Evolutionary conservation across 2,329 filamentous ascomycete species (phyloP).

Genomic region (Pseudocercospora fijiensis): DNA sequence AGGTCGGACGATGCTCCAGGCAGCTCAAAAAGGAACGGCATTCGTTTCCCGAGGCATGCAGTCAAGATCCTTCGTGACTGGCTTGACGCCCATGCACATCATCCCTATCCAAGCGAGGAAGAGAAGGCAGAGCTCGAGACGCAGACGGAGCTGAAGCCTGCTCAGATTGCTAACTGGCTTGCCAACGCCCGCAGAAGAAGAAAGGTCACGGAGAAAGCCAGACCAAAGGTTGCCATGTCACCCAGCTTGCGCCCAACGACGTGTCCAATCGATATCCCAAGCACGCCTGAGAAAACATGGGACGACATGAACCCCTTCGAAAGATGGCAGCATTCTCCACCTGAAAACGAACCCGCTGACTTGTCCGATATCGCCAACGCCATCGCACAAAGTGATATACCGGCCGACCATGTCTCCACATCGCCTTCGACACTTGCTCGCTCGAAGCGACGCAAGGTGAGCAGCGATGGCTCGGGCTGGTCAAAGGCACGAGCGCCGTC

Average conservation of each 20-base stretch:
- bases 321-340: constrained; percentile 67
- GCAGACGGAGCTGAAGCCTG: constrained; percentile 76
- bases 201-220: constrained; percentile 62
- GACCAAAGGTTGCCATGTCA: constrained; percentile 47
- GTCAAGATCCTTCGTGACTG: constrained; percentile 80
- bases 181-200: constrained; percentile 82
- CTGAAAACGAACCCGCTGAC: constrained; percentile 67
- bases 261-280: constrained; percentile 71
- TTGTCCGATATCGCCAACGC: constrained; percentile 64
- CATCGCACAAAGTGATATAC: constrained; percentile 43
- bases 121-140: constrained; percentile 78
- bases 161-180: constrained; percentile 88
- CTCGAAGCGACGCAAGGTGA: constrained; percentile 46
- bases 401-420: constrained; percentile 29
- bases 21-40: constrained; percentile 52
- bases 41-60: constrained; percentile 76
- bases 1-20: constrained; percentile 37
- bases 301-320: constrained; percentile 63
- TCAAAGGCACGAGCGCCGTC: constrained; percentile 53
- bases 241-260: constrained; percentile 64
- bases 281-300: constrained; percentile 40
- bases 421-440: constrained; percentile 33
- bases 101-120: constrained; percentile 84
- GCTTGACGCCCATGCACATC: constrained; percentile 74
- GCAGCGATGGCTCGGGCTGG: constrained; percentile 51